Base-by-base conservation (phyloP, 2,329 filamentous ascomycete species). In the Alternaria infectoria region DNA sequence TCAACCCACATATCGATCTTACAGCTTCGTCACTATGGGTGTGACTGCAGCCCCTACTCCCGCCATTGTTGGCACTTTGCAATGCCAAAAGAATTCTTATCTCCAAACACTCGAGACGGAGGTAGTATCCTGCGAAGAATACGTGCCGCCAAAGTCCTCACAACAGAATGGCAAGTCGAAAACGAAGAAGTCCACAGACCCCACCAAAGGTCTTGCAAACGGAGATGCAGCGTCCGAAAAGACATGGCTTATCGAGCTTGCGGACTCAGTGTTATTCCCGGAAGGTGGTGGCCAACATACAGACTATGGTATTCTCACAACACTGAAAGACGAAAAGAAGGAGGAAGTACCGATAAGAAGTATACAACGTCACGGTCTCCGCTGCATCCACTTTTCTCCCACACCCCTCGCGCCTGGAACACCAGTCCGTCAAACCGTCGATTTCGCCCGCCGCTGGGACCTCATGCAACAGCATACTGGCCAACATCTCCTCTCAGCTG, bases 401-500 rank as follows among this genome's bases (percentile, higher is more conserved):
- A 74, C 93, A 95, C 13, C 93, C 91, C 88, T 97, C 93, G 21
- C 96, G 84, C 0, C 95, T 91, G 49, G 94, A 86, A 76, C 70
- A 6, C 60, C 61, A 17, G 74, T 78, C 4, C 66, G 59, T 11
- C 76, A 78, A 61, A 67, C 65, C 5, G 68, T 78, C 50, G 69
- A 77, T 51, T 77, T 75, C 51, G 49, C 65, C 4, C 70, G 76
- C 11, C 69, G 75, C 49, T 77, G 74, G 73, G 75, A 77, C 44
- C 71, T 74, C 40, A 78, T 78, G 76, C 76, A 78, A 58, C 76
- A 78, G 44, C 76, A 78, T 52, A 78, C 76, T 3, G 76, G 76
- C 17, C 76, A 78, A 46, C 76, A 78, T 52, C 62, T 78, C 2
- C 73, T 78, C 40, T 78, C 75, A 19, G 75, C 75, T 3, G 68